These are phyloP conservation scores for Globisporangium rhizosaccharum DNA, from an alignment of 352 stramenopile genomes.

Conservation along the genomic window DNA sequence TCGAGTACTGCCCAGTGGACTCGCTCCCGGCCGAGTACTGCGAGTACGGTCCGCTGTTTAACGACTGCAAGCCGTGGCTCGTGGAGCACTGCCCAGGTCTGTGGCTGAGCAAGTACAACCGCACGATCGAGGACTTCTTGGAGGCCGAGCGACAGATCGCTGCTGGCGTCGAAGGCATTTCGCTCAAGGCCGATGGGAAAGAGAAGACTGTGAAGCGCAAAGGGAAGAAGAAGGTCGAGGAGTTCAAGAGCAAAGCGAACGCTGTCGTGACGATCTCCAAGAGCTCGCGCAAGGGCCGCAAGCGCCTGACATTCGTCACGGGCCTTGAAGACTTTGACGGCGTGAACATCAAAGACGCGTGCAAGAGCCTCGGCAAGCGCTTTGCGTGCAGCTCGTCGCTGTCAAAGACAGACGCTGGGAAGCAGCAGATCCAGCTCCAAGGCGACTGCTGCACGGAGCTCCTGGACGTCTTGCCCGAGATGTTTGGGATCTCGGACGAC, in stretches of 20 bases:
- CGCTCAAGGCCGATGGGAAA: slow-evolving; percentile 56
- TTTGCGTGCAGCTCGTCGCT: slow-evolving; percentile 82
- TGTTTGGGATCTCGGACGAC: slow-evolving; percentile 72
- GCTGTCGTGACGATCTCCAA: slow-evolving; percentile 63
- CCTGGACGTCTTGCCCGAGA: slow-evolving; percentile 64
- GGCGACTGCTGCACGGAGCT: slow-evolving; percentile 75
- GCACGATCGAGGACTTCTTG: slow-evolving; percentile 67
- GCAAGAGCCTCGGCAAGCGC: slow-evolving; percentile 74
- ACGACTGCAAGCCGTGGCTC: slow-evolving; percentile 82
- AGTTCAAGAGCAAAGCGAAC: slow-evolving; percentile 66
- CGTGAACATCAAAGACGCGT: slow-evolving; percentile 80
- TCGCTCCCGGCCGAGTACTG: slow-evolving; percentile 82
- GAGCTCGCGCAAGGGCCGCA: slow-evolving; percentile 70
- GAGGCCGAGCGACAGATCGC: slow-evolving; percentile 79
- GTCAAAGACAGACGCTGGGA: slow-evolving; percentile 65
- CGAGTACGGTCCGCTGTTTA: slow-evolving; percentile 81
- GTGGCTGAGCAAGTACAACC: slow-evolving; percentile 80
- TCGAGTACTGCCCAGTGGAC: slow-evolving; percentile 84
- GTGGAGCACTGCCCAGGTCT: slow-evolving; percentile 68
- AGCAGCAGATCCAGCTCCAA: slow-evolving; percentile 81
- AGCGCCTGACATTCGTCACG: slow-evolving; percentile 78
- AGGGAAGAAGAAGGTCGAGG: slow-evolving; percentile 75
- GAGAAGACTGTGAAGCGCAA: slow-evolving; percentile 81
- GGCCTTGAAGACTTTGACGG: slow-evolving; percentile 76
- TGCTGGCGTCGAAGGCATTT: slow-evolving; percentile 68